Percentiles rank a stretch among this genome's conserved stretches.
phyloP scores from a whole-genome alignment of 768 basidiomycete species.

The Tricholoma sp. region DNA sequence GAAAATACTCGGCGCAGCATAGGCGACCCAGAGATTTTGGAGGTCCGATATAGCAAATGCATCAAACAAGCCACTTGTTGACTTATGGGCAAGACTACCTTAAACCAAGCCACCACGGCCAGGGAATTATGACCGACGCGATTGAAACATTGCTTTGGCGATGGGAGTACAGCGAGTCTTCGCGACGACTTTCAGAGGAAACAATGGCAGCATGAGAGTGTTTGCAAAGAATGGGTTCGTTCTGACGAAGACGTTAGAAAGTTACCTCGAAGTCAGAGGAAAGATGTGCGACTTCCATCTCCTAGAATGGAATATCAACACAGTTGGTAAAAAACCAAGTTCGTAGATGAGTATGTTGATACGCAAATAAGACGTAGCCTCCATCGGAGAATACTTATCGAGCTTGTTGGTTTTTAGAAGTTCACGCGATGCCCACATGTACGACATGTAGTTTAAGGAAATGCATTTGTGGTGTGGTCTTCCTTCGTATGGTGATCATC shows the following conservation, averaged over 20 bases:
- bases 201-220: slow-evolving; percentile 56
- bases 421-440: too few relatives aligned
- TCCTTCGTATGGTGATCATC: neutral
- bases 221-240: slow-evolving; percentile 65
- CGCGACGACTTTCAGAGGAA: slow-evolving; percentile 43
- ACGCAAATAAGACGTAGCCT: too few relatives aligned
- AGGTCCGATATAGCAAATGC: slow-evolving; percentile 33
- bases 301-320: slow-evolving; percentile 26
- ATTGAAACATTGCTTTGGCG: slow-evolving; percentile 45
- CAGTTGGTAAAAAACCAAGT: neutral
- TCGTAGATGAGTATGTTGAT: too few relatives aligned
- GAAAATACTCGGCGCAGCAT: slow-evolving; percentile 35
- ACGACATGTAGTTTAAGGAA: neutral
- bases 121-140: slow-evolving; percentile 71
- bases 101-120: slow-evolving; percentile 54
- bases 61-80: neutral
- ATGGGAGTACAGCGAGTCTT: slow-evolving; percentile 47
- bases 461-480: neutral
- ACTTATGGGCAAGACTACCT: slow-evolving; percentile 51
- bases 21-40: slow-evolving; percentile 54
- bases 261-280: slow-evolving; percentile 34
- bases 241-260: slow-evolving; percentile 31
- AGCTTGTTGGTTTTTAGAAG: too few relatives aligned
- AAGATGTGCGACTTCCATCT: slow-evolving; percentile 29
- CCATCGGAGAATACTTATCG: too few relatives aligned